Evolutionary conservation across 139 green algal genomes (phyloP), one percentile per base, ranked within the genome.

Genomic region (Bryopsis sp.): DNA sequence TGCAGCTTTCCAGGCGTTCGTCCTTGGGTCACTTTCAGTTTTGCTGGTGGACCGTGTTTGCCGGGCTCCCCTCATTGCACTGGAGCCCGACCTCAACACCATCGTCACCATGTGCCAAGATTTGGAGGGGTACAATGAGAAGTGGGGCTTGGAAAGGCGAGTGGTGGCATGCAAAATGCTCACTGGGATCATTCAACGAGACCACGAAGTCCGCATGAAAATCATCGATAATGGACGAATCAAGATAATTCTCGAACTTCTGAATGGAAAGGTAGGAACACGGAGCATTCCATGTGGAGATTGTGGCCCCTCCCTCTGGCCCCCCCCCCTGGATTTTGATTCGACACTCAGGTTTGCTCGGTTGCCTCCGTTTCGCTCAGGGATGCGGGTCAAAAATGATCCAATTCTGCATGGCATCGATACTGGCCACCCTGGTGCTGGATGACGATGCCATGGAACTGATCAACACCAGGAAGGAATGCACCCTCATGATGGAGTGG

Each of bases 371-470:
- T 33, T 32, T 29, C 8, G 3, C 71, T 5, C 7, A 46, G 60
- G 68, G 72, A 7, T 76, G 73, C n/a, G 78, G 78, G 22, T 60
- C 72, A 38, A 35, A 47, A 2, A 74, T 79, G 59, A 73, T 92
- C 39, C 75, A 82, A 58, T 88, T 86, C 74, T 89, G 78, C 74
- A 83, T 88, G 77, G 82, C 80, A 2, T 80, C 75, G 7, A 61
- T 85, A 47, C 80, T 92, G 64, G 81, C 85, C n/a, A 87, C 80
- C 2, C 67, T 92, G 70, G 84, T 92, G 70, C 74, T 92, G 57
- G 85, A 92, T 68, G 82, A 89, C 31, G 75, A 76, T 3, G 72
- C 74, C 46, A 92, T 92, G 85, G 76, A 78, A 29, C 29, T 68
- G 2, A 71, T 86, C 2, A 54, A 79, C 46, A 57, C 79, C n/a